Conservation (phyloP, 768 basidiomycete species). For the Lenzites betulinus region DNA sequence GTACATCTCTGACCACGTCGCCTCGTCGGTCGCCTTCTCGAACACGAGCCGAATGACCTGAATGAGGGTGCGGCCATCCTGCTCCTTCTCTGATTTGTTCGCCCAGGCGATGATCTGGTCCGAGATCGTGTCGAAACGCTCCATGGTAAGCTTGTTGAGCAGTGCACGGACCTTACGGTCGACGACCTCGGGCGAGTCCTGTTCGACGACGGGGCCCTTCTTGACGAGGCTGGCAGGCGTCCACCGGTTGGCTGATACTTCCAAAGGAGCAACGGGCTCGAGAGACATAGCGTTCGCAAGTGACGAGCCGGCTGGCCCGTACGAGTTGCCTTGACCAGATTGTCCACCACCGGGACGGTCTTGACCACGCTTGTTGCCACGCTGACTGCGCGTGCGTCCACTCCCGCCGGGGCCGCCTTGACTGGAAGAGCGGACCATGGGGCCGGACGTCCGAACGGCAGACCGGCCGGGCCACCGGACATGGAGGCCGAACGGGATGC, state of each 20-base stretch:
- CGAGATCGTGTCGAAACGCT: conserved; percentile 94
- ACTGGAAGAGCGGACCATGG: conserved; percentile 65
- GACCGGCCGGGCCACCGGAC: conserved; percentile 46
- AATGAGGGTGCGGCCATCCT: conserved; percentile 90
- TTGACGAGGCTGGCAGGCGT: conserved; percentile 44
- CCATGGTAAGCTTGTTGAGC: conserved; percentile 96
- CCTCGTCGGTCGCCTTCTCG: conserved; percentile 97
- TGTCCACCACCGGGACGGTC: conserved; percentile 42
- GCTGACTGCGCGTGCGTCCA: conserved; percentile 75
- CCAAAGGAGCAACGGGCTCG: conserved; percentile 79
- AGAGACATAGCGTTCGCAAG: conserved; percentile 30
- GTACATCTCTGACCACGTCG: conserved; percentile 97
- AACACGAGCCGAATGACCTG: conserved; percentile 96
- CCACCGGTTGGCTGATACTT: conserved; percentile 85
- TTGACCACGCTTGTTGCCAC: conserved; percentile 78
- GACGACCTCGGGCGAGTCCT: conserved; percentile 80
- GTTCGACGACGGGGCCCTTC: conserved; percentile 43
- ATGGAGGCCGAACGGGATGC: conserved; percentile 59
- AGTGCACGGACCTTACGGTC: conserved; percentile 91
- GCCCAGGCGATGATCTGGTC: conserved; percentile 95
- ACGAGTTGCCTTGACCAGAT: conserved; percentile 26
- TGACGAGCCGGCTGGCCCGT: conserved; percentile 26
- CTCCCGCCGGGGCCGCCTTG: conserved; percentile 52
- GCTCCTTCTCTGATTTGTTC: conserved; percentile 90
- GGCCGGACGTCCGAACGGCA: conserved; percentile 51